phyloP scores from a whole-genome alignment of 2,329 filamentous ascomycete genomes.

The Colletotrichum sp. region DNA sequence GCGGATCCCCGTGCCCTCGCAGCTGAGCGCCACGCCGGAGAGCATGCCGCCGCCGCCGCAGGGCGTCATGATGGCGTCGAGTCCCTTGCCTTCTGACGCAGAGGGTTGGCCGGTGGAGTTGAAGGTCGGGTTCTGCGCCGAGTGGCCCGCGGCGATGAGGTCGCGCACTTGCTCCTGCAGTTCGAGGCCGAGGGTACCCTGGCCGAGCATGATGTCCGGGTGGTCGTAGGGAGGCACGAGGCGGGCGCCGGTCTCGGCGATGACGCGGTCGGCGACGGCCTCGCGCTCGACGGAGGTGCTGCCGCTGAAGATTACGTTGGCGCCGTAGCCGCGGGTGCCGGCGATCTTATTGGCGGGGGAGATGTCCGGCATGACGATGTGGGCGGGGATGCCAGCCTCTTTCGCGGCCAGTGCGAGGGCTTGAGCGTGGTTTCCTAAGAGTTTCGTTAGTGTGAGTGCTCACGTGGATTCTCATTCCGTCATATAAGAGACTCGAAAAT shows the following conservation, averaged over 20 bases:
- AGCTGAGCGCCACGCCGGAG: slow-evolving; percentile 79
- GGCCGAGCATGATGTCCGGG: slow-evolving; percentile 87
- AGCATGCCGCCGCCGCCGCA: slow-evolving; percentile 91
- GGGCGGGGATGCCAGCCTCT: slow-evolving; percentile 74
- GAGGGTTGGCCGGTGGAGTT: background rate
- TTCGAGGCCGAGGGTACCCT: slow-evolving; percentile 89
- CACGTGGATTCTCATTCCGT: background rate
- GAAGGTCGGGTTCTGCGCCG: slow-evolving; percentile 5
- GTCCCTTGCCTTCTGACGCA: slow-evolving; percentile 29
- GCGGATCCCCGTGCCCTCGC: slow-evolving; percentile 70
- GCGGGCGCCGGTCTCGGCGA: slow-evolving; percentile 74
- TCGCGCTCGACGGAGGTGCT: slow-evolving; percentile 83
- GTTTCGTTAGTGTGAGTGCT: background rate
- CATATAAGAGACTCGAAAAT: background rate
- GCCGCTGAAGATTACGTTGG: slow-evolving; percentile 80
- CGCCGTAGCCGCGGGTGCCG: slow-evolving; percentile 79
- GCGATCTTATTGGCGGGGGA: slow-evolving; percentile 86
- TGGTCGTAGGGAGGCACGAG: slow-evolving; percentile 93
- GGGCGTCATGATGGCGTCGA: slow-evolving; percentile 80
- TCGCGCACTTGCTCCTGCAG: slow-evolving; percentile 74
- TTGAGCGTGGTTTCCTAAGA: slow-evolving; percentile 88
- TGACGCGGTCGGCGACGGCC: slow-evolving; percentile 72
- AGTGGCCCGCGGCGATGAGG: slow-evolving; percentile 44
- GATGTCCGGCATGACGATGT: slow-evolving; percentile 93
- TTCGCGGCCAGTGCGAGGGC: slow-evolving; percentile 85